These are phyloP conservation scores for Alternaria brassicae DNA, from an alignment of 2,329 filamentous ascomycete species.

Conservation along the genomic window DNA sequence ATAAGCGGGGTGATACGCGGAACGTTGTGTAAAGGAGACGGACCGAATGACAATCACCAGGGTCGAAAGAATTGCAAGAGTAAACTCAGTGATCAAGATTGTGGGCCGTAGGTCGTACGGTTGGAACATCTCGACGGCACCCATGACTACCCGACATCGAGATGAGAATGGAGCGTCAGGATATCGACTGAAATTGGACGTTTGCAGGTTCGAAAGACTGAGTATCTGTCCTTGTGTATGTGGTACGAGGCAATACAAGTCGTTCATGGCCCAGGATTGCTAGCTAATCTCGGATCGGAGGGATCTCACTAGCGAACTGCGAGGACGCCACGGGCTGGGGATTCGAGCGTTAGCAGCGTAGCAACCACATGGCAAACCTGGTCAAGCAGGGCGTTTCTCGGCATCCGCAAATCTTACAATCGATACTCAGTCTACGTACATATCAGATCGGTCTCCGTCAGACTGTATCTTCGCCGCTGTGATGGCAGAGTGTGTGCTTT, in stretches of 20 bases:
- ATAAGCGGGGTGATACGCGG: not conserved
- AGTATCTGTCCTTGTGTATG: not conserved
- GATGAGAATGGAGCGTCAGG: not conserved
- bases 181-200: not conserved
- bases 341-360: not conserved
- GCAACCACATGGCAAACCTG: not conserved
- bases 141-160: slow-evolving; percentile 12
- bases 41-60: slow-evolving; percentile 27
- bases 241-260: not conserved
- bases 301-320: not conserved
- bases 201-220: not conserved
- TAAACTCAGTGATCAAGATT: slow-evolving; percentile 30
- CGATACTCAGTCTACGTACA: not conserved
- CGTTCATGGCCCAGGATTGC: not conserved
- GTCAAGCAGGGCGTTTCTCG: not conserved
- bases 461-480: not conserved
- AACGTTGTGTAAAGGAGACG: not conserved
- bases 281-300: not conserved
- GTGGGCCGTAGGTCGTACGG: slow-evolving; percentile 30
- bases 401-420: not conserved
- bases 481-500: not conserved
- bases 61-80: slow-evolving; percentile 31
- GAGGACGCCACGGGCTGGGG: not conserved
- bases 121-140: slow-evolving; percentile 23
- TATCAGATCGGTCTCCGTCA: not conserved